Base-by-base conservation (phyloP, 2,329 filamentous ascomycete genomes). In the Westerdykella sp. region DNA sequence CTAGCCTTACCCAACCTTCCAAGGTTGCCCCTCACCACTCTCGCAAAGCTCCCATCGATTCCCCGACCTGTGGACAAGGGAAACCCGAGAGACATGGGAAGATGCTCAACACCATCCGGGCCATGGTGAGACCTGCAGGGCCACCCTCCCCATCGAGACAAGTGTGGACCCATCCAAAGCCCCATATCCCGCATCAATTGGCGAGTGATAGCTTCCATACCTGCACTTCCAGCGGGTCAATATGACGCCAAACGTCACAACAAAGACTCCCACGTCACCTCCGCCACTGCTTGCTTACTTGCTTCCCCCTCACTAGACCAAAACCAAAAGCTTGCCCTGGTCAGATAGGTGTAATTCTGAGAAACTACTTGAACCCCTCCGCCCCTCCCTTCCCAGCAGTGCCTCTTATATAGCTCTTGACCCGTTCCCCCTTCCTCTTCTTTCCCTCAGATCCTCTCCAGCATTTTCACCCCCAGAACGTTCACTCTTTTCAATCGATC, bases 261-360 rank as follows among this genome's bases (percentile, higher is more conserved):
- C 44, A 36, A 47, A 45, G 41, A 22, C 16, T 48, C 45, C 51
- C 56, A 59, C 58, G 58, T 60, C 58, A 62, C 55, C 55, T 28
- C 25, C 18, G 25, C 25, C 25, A 28, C 25, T 28, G 25, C 25
- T 28, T 28, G 9, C 25, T 28, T 28, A 28, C 25, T 12, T 12
- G 25, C 25, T 28, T 22, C 50, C 44, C 58, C 55, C 56, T 57
- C 53, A 49, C 52, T 57, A 57, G 49, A 21, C 49, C 55, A 40
- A 44, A 55, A 56, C 43, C 37, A 42, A 50, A 39, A 52, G 50
- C 47, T 44, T 45, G 51, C 51, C 46, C 49, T 42, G 47, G 44
- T 62, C n/a, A 47, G 63, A 64, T 28, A 28, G 18, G 18, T 21
- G 18, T 21, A 28, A 28, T 28, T 28, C 25, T 28, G 4, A 28